Percentiles rank a stretch among this genome's conserved stretches.
These are phyloP conservation scores for Nidularia pulvinata DNA, from an alignment of 768 basidiomycete species.

Conservation along the genomic window DNA sequence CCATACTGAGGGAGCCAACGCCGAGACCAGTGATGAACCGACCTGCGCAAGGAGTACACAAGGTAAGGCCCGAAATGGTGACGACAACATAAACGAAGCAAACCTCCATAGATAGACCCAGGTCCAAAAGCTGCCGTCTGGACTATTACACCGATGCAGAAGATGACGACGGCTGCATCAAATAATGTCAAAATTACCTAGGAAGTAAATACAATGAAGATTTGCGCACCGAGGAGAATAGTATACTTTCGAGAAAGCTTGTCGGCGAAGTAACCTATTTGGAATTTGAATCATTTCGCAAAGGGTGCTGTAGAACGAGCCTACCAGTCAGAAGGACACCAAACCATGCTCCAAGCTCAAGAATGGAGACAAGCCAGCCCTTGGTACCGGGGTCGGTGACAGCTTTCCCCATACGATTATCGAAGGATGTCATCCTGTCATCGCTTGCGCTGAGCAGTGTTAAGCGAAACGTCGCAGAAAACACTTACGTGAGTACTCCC, in stretches of 20 bases:
- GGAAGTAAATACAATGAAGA: background rate
- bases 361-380: constrained; percentile 75
- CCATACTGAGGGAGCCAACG: constrained; percentile 81
- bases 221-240: constrained; percentile 49
- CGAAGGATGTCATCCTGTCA: constrained; percentile 48
- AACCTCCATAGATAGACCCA: constrained; percentile 66
- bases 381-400: constrained; percentile 50
- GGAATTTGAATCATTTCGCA: background rate
- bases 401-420: constrained; percentile 53
- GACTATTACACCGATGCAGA: constrained; percentile 74
- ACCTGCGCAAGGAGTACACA: constrained; percentile 24
- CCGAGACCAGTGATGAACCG: constrained; percentile 82
- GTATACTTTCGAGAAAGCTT: constrained; percentile 75
- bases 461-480: background rate
- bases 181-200: constrained; percentile 2
- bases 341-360: constrained; percentile 77
- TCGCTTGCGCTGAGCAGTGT: background rate
- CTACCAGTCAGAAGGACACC: constrained; percentile 70
- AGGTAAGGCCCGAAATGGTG: constrained; percentile 9
- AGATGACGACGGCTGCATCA: constrained; percentile 49
- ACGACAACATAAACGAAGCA: constrained; percentile 1
- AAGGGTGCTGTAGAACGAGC: no score
- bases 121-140: constrained; percentile 60
- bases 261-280: constrained; percentile 60
- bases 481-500: constrained; percentile 59